Conservation (phyloP, 129 eudicot genomes). For the Flaveria brownii region DNA sequence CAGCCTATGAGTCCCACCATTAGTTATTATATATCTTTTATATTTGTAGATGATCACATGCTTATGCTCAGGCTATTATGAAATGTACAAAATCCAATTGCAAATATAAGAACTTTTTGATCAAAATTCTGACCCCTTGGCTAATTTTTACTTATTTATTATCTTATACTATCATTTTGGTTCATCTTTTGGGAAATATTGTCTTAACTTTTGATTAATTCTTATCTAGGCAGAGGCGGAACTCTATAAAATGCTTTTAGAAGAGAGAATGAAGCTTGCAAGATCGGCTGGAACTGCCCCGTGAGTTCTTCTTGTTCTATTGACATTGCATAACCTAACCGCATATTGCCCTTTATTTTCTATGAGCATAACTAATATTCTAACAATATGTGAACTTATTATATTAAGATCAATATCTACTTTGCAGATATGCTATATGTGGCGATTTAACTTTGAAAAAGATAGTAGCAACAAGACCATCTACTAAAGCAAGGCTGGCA, state of each 20-base stretch:
- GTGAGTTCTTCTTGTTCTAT: constrained; percentile 46
- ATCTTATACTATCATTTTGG: constrained; percentile 18
- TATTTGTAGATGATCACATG: not conserved
- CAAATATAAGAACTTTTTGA: constrained; percentile 1
- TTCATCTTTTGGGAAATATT: constrained; percentile 5
- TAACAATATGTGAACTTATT: not conserved
- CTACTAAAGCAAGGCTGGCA: constrained; percentile 87
- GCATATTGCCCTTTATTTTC: not conserved
- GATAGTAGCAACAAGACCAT: constrained; percentile 73
- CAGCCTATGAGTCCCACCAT: not conserved
- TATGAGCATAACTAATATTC: not conserved
- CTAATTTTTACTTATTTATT: not conserved
- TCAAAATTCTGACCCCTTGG: not conserved
- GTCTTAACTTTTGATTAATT: constrained; percentile 19
- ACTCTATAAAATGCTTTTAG: constrained; percentile 71
- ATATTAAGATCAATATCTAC: constrained; percentile 2
- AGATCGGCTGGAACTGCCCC: constrained; percentile 92
- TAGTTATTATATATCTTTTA: not conserved
- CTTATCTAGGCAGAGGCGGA: constrained; percentile 61
- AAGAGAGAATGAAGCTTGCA: constrained; percentile 86
- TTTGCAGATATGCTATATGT: constrained; percentile 79
- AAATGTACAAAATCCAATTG: not conserved
- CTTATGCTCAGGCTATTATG: not conserved
- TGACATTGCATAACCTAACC: not conserved
- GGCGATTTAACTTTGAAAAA: constrained; percentile 83